Conservation (phyloP, 768 basidiomycete genomes). For the Lactarius tabidus region DNA sequence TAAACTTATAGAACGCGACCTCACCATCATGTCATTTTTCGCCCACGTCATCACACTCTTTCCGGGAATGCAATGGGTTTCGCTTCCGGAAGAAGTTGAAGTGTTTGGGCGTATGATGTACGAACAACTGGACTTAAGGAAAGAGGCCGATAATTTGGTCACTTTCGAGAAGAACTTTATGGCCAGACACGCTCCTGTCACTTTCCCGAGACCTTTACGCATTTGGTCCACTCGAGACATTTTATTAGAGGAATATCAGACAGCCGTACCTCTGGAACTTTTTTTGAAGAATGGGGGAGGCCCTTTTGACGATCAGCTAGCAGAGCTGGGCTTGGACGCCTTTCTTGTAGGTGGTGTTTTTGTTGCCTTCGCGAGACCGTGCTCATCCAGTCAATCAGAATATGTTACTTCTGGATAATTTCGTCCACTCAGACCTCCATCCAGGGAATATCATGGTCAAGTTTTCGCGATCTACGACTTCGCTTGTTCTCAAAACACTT, state of each 20-base stretch:
- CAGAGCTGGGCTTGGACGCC: constrained; percentile 90
- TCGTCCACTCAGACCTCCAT: constrained; percentile 88
- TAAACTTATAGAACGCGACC: constrained; percentile 82
- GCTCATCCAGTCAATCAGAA: constrained; percentile 49
- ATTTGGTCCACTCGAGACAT: constrained; percentile 79
- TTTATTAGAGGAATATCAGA: constrained; percentile 89
- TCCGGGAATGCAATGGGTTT: constrained; percentile 96
- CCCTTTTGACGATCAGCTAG: constrained; percentile 83
- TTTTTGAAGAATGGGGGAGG: constrained; percentile 91
- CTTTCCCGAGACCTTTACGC: constrained; percentile 84
- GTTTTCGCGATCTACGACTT: constrained; percentile 80
- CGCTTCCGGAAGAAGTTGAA: constrained; percentile 88
- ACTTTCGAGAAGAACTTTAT: constrained; percentile 86
- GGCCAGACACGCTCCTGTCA: constrained; percentile 72
- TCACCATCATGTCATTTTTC: constrained; percentile 94
- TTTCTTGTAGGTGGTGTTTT: constrained; percentile 65
- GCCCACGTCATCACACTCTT: constrained; percentile 70
- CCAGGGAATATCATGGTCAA: constrained; percentile 98
- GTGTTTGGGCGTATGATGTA: constrained; percentile 98
- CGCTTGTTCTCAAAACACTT: constrained; percentile 57
- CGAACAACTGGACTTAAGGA: constrained; percentile 85
- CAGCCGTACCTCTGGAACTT: constrained; percentile 82
- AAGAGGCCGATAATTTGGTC: constrained; percentile 84
- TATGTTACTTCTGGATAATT: constrained; percentile 97
- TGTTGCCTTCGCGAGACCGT: neutral